Evolutionary conservation across 176 grass and related monocot genomes (phyloP).

Genomic region (Rhynchospora breviuscula): DNA sequence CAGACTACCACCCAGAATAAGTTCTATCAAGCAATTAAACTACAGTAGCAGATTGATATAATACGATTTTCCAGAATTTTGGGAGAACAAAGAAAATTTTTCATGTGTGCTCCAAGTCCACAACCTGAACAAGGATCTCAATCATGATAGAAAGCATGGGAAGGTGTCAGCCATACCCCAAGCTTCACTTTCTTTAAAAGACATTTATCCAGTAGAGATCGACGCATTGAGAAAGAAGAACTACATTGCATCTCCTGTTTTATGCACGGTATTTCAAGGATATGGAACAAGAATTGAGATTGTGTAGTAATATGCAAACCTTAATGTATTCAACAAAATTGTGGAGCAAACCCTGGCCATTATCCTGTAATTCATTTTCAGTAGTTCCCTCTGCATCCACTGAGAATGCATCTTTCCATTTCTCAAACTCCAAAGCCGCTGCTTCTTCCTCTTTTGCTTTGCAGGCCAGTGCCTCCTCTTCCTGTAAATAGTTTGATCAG

Average conservation of each 20-base stretch:
- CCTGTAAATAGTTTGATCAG: slow-evolving; percentile 34
- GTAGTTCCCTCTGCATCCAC: slow-evolving; percentile 92
- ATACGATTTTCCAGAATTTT: too few species aligned
- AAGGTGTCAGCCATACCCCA: too few species aligned
- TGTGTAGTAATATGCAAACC: slow-evolving; percentile 20
- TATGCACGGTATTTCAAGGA: background rate
- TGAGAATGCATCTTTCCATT: slow-evolving; percentile 88
- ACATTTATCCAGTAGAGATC: too few species aligned
- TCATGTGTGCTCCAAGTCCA: too few species aligned
- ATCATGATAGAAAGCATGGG: too few species aligned
- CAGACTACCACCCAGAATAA: too few species aligned
- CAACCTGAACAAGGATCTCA: too few species aligned
- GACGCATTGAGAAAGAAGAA: background rate
- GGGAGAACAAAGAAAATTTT: too few species aligned
- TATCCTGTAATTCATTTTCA: slow-evolving; percentile 64
- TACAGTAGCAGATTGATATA: too few species aligned
- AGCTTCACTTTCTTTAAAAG: too few species aligned
- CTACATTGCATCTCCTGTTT: background rate
- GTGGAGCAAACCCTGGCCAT: slow-evolving; percentile 55
- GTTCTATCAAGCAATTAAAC: too few species aligned
- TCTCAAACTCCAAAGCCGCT: slow-evolving; percentile 74
- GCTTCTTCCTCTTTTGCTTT: slow-evolving; percentile 63
- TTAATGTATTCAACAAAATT: slow-evolving; percentile 94
- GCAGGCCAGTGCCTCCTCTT: slow-evolving; percentile 59
- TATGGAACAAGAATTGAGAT: too few species aligned